Percentiles rank a stretch among this genome's conserved stretches.
These are phyloP conservation scores for Vitis hybrid DNA, from an alignment of 177 flowering plant species.

Conservation along the genomic window DNA sequence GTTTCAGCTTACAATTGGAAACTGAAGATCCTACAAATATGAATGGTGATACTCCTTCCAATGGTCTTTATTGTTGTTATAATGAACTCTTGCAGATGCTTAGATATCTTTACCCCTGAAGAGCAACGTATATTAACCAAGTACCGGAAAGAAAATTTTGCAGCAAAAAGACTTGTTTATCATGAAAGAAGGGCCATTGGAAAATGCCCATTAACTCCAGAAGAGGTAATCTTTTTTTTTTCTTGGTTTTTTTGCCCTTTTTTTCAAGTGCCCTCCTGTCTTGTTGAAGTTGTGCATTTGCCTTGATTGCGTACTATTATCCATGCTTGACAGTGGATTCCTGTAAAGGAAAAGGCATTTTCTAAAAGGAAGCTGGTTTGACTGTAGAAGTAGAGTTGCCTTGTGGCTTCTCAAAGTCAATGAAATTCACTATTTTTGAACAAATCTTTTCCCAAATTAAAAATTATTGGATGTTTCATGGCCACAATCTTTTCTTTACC, in stretches of 20 bases:
- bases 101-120: slow-evolving; percentile 80
- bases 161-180: slow-evolving; percentile 67
- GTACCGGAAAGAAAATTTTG: slow-evolving; percentile 83
- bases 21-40: neutral
- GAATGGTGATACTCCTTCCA: neutral
- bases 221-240: slow-evolving; percentile 66
- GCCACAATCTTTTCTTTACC: too few species aligned
- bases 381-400: too few species aligned
- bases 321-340: too few species aligned
- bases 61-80: neutral
- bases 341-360: too few species aligned
- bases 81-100: slow-evolving; percentile 57
- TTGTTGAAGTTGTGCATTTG: too few species aligned
- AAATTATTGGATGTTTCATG: too few species aligned
- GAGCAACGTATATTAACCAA: slow-evolving; percentile 70
- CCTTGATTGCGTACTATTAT: too few species aligned
- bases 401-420: too few species aligned
- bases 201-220: slow-evolving; percentile 96
- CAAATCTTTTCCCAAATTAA: too few species aligned
- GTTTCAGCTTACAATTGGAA: neutral
- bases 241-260: neutral
- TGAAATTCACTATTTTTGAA: too few species aligned
- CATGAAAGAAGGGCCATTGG: slow-evolving; percentile 91
- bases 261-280: neutral
- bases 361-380: too few species aligned